Base-by-base conservation (phyloP, 1,139 yeast genomes). In the Pichia sp. region DNA sequence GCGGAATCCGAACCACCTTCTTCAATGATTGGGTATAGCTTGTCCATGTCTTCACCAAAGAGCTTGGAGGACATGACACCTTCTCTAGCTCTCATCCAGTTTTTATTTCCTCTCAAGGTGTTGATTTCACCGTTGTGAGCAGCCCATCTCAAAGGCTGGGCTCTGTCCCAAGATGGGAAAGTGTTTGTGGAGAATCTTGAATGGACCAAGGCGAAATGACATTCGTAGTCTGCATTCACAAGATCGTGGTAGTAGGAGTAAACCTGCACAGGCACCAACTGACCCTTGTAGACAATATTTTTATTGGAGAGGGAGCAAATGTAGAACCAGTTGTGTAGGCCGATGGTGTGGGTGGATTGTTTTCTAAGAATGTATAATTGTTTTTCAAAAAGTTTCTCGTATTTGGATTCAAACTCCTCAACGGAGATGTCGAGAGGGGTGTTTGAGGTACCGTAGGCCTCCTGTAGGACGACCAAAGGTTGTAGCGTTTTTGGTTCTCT, bases 1-100 rank as follows among this genome's bases (percentile, higher is more conserved):
- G 97, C 99, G n/a, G 98, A 93, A 72, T 93, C 99, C 34, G 97
- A 91, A 54, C 98, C 99, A 64, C 98, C 98, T 74, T 93, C 98
- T 73, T 93, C 98, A 63, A 93, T 92, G 67, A 93, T 87, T 29
- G 99, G 99, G 73, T 86, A 92, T 61, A 93, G 78, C 70, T 86
- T 84, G 67, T 91, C 97, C 71, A 92, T 79, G 64, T 90, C 96
- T 54, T 90, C 97, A 62, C 96, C 97, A 70, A 93, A 92, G 59
- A 89, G 78, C 58, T 82, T 78, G 3, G 96, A 87, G 48, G 83
- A 79, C 97, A 93, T 90, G 51, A 92, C 90, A 75, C 98, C 98
- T 76, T 93, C 99, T 73, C 96, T 88, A 47, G 99, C 95, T 66
- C 97, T 84, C 97, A 93, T 92, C 98, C 98, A 93, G 73, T 93